These are phyloP conservation scores for Hypholoma sublateritium DNA, from an alignment of 768 basidiomycete species.

Conservation along the genomic window DNA sequence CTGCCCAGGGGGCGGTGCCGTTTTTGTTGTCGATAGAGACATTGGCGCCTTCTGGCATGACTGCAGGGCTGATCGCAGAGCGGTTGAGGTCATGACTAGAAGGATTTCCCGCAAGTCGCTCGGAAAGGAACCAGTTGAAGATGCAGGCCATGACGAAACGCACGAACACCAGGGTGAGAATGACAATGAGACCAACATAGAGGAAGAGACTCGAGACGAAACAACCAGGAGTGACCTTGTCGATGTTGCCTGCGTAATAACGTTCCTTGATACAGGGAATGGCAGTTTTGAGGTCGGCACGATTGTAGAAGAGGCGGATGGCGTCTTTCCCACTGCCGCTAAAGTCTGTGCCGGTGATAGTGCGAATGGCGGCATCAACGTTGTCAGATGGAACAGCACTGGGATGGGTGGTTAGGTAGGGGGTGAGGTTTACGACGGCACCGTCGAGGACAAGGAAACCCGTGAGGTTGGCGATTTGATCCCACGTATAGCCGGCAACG, in stretches of 20 bases:
- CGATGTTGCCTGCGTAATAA: constrained; percentile 93
- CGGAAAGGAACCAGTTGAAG: constrained; percentile 96
- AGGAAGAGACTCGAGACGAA: constrained; percentile 88
- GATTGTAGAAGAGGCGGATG: constrained; percentile 83
- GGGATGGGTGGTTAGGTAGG: constrained; percentile 79
- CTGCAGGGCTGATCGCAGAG: constrained; percentile 89
- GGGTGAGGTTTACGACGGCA: constrained; percentile 87
- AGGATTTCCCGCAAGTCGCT: constrained; percentile 76
- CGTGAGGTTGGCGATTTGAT: constrained; percentile 68
- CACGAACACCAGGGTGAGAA: constrained; percentile 85
- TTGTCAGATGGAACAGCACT: constrained; percentile 66
- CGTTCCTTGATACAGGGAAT: constrained; percentile 82
- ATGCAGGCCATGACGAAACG: constrained; percentile 96
- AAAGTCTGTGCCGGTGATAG: constrained; percentile 52
- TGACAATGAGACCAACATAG: constrained; percentile 87
- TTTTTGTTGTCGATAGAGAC: constrained; percentile 86
- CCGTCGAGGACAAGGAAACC: constrained; percentile 92
- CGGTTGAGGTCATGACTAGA: constrained; percentile 70
- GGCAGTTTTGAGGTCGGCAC: constrained; percentile 59
- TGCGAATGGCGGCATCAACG: constrained; percentile 83
- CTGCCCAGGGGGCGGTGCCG: constrained; percentile 95
- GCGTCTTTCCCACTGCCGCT: constrained; percentile 78
- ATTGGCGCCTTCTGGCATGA: constrained; percentile 96
- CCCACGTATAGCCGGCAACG: constrained; percentile 89
- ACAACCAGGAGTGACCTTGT: constrained; percentile 95